A percentile compares a stretch with the other conserved stretches of the same genome.
These are phyloP conservation scores for Amphicarpaea edgeworthii DNA, from an alignment of 306 rosid species.

Conservation along the genomic window DNA sequence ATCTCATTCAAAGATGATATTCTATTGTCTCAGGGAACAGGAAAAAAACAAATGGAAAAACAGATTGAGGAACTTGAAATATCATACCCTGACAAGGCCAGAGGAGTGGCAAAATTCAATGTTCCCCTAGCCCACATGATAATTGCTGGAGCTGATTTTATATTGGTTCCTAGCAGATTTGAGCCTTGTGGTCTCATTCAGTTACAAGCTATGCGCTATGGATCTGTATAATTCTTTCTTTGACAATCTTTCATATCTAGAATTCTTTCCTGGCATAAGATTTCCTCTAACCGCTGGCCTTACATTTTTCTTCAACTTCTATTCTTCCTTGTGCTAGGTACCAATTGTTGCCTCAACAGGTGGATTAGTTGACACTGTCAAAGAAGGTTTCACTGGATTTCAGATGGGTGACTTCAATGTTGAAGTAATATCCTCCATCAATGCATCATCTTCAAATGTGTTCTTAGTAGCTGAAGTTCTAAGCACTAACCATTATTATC, in stretches of 20 bases:
- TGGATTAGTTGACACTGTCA: slow-evolving; percentile 84
- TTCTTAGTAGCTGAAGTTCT: slow-evolving; percentile 3
- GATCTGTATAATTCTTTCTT: slow-evolving; percentile 57
- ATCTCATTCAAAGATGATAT: slow-evolving; percentile 40
- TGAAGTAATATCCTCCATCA: slow-evolving; percentile 57
- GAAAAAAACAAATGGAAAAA: slow-evolving; percentile 80
- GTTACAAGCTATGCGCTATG: slow-evolving; percentile 87
- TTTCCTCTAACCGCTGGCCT: slow-evolving; percentile 6
- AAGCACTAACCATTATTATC: slow-evolving; percentile 21
- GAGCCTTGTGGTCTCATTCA: slow-evolving; percentile 94
- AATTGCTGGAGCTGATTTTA: slow-evolving; percentile 79
- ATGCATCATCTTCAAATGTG: slow-evolving; percentile 13
- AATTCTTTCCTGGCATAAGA: background rate
- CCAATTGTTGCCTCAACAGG: slow-evolving; percentile 89
- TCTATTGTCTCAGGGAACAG: slow-evolving; percentile 69
- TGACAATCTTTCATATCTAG: slow-evolving; percentile 10
- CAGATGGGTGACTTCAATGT: slow-evolving; percentile 87
- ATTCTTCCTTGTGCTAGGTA: slow-evolving; percentile 53
- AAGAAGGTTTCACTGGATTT: slow-evolving; percentile 89
- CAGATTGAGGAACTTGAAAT: slow-evolving; percentile 71
- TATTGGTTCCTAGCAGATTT: slow-evolving; percentile 79
- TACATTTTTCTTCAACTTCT: slow-evolving; percentile 25
- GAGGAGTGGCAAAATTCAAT: slow-evolving; percentile 81
- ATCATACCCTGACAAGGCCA: slow-evolving; percentile 70
- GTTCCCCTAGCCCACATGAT: slow-evolving; percentile 85